Percentiles rank a stretch among this genome's conserved stretches.
Evolutionary conservation across 306 rosid species (phyloP).

Genomic region (Vicia villosa): DNA sequence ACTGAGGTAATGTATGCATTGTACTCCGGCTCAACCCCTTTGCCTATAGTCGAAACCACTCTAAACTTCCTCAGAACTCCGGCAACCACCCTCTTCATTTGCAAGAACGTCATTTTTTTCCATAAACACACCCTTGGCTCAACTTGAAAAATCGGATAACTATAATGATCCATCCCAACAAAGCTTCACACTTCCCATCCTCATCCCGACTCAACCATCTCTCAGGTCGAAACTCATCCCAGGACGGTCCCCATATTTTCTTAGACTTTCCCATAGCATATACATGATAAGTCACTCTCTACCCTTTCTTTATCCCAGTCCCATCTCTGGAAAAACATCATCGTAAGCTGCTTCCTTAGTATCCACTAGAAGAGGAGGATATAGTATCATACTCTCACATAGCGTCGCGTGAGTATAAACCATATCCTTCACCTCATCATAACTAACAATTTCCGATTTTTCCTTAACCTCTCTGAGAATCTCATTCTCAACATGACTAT

Average conservation of each 20-base stretch:
- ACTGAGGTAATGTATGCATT: slow-evolving; percentile 44
- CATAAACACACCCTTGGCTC: slow-evolving; percentile 80
- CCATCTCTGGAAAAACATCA: too few relatives aligned
- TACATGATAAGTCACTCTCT: too few relatives aligned
- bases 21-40: slow-evolving; percentile 45
- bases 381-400: too few relatives aligned
- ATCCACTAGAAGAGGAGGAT: too few relatives aligned
- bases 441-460: too few relatives aligned
- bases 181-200: slow-evolving; percentile 50
- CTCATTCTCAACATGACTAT: too few relatives aligned
- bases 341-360: too few relatives aligned
- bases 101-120: slow-evolving; percentile 81
- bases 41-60: slow-evolving; percentile 43
- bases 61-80: slow-evolving; percentile 51
- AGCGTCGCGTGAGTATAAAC: too few relatives aligned
- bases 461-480: too few relatives aligned
- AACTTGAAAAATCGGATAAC: slow-evolving; percentile 71
- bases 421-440: too few relatives aligned
- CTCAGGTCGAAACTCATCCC: slow-evolving; percentile 63
- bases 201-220: slow-evolving; percentile 56
- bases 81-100: slow-evolving; percentile 69
- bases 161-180: slow-evolving; percentile 50
- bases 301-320: too few relatives aligned
- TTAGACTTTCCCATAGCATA: slow-evolving; percentile 66
- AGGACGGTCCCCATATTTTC: slow-evolving; percentile 63